Evolutionary conservation across 169 alveolate genomes (phyloP).

Genomic region (Theileria orientalis): DNA sequence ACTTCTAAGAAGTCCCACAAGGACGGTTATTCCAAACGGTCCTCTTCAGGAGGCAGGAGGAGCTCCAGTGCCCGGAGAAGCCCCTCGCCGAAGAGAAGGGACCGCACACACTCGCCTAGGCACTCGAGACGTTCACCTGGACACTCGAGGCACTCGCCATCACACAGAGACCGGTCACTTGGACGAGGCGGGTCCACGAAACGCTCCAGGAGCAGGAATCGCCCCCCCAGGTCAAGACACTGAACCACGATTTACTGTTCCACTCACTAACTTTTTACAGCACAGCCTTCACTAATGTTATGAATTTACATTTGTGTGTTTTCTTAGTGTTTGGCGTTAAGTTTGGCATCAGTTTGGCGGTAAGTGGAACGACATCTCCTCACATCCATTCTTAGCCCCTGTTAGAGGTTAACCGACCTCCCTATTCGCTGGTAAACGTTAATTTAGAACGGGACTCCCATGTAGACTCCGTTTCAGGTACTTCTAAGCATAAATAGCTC

Average conservation of each 20-base stretch:
- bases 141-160: too few species aligned
- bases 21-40: not conserved
- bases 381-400: conserved; percentile 40
- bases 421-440: conserved; percentile 62
- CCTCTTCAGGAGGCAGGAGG: conserved; percentile 1
- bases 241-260: too few species aligned
- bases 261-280: not conserved
- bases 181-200: not conserved
- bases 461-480: conserved; percentile 50
- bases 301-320: not conserved
- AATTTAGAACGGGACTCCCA: conserved; percentile 47
- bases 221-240: not conserved
- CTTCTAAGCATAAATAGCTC: not conserved
- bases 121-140: too few species aligned
- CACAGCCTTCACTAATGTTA: not conserved
- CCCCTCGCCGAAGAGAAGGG: conserved; percentile 7
- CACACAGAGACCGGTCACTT: too few species aligned
- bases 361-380: not conserved
- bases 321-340: not conserved
- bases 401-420: conserved; percentile 54
- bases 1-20: not conserved
- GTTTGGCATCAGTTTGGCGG: not conserved
- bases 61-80: not conserved
- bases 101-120: conserved; percentile 2
- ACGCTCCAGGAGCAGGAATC: not conserved